These are phyloP conservation scores for Castanea sativa DNA, from an alignment of 306 rosid species.

Conservation along the genomic window DNA sequence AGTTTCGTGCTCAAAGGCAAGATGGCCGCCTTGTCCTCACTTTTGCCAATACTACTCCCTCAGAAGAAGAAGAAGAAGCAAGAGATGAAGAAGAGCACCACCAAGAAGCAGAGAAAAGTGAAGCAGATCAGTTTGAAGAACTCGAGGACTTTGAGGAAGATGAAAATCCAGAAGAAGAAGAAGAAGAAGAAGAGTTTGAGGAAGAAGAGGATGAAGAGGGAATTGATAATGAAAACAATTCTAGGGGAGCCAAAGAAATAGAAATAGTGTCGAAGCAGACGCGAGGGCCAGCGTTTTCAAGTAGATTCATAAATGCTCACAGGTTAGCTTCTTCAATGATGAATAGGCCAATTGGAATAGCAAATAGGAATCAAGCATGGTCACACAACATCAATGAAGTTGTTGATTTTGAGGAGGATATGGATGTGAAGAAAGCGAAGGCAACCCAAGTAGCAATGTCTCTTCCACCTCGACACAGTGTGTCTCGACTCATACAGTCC, in stretches of 20 bases:
- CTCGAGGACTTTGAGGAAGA: conserved; percentile 23
- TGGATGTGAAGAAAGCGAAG: conserved; percentile 20
- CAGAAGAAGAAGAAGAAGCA: neutral
- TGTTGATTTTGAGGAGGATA: conserved; percentile 36
- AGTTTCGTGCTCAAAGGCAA: conserved; percentile 61
- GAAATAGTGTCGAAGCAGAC: conserved; percentile 28
- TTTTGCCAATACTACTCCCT: conserved; percentile 22
- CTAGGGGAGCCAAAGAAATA: neutral
- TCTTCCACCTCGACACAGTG: conserved; percentile 60
- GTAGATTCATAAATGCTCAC: conserved; percentile 37
- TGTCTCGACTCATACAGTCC: conserved; percentile 40
- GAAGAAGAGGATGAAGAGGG: conserved; percentile 17
- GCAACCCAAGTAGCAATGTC: conserved; percentile 42
- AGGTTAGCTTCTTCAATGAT: conserved; percentile 45
- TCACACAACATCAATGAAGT: conserved; percentile 44
- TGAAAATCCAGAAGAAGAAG: neutral
- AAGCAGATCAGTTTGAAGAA: neutral
- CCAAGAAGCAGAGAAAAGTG: conserved; percentile 11
- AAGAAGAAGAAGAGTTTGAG: conserved; percentile 11
- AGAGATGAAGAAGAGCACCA: conserved; percentile 9
- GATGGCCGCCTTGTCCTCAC: conserved; percentile 81
- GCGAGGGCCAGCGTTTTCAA: conserved; percentile 23
- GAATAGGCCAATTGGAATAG: conserved; percentile 50
- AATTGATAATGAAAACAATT: neutral
- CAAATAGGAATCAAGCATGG: conserved; percentile 54